phyloP scores from a whole-genome alignment of 2,329 filamentous ascomycete genomes.

The Fusarium torulosum region DNA sequence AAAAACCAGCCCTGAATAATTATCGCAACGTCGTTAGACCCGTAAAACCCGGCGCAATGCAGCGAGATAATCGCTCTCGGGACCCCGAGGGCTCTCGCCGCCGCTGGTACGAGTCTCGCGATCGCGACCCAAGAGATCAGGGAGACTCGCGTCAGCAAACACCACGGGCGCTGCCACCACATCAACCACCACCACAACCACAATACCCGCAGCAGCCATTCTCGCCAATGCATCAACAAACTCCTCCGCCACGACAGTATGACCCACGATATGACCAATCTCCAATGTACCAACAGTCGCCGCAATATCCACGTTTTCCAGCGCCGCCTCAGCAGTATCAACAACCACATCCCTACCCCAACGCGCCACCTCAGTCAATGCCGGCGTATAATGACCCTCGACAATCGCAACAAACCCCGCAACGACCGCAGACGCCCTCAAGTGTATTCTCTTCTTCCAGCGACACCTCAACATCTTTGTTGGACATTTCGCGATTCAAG shows the following conservation, averaged over 20 bases:
- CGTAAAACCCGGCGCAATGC: conserved; percentile 57
- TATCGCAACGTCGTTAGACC: conserved; percentile 41
- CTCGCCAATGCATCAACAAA: conserved; percentile 36
- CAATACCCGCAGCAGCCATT: conserved; percentile 33
- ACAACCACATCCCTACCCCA: conserved; percentile 36
- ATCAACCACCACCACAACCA: conserved; percentile 30
- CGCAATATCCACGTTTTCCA: conserved; percentile 36
- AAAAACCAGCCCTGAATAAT: conserved; percentile 26
- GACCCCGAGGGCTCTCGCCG: conserved; percentile 68
- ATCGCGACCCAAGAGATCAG: conserved; percentile 51
- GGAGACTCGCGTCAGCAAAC: conserved; percentile 45
- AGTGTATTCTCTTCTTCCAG: conserved; percentile 59
- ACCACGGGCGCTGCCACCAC: conserved; percentile 21
- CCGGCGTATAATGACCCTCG: conserved; percentile 36
- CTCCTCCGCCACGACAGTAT: conserved; percentile 31
- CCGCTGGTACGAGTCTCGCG: conserved; percentile 57
- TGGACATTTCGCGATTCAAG: conserved; percentile 73
- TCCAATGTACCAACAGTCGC: conserved; percentile 40
- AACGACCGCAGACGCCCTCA: conserved; percentile 51
- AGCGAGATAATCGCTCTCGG: conserved; percentile 67
- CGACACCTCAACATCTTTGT: conserved; percentile 69
- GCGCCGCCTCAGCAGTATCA: conserved; percentile 29
- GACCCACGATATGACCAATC: conserved; percentile 39
- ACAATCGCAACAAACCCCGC: conserved; percentile 35
- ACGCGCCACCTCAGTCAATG: conserved; percentile 38